Conservation (phyloP, 805 yeast genomes). For the Wickerhamomyces bovis region DNA sequence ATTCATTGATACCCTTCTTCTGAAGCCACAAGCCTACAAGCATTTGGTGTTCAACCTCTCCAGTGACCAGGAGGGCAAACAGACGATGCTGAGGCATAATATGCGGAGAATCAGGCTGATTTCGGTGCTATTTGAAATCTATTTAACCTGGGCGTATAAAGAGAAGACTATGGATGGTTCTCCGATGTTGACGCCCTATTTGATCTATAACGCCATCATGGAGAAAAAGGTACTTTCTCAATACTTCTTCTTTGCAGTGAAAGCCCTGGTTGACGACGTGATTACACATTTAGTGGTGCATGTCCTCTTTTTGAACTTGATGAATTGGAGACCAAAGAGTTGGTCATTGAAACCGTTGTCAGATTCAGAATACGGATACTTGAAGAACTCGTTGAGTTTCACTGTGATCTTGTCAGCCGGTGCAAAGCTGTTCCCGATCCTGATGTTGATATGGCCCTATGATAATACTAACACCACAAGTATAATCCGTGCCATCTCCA, state of each 20-base stretch:
- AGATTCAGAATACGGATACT: slow-evolving; percentile 12
- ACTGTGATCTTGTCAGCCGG: slow-evolving; percentile 73
- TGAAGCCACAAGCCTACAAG: slow-evolving; percentile 83
- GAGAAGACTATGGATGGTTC: slow-evolving; percentile 45
- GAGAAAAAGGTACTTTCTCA: slow-evolving; percentile 37
- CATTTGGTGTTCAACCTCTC: slow-evolving; percentile 78
- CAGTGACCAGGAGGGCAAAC: slow-evolving; percentile 9
- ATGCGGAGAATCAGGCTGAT: slow-evolving; percentile 51
- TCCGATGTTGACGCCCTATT: slow-evolving; percentile 11
- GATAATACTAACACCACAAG: slow-evolving; percentile 66
- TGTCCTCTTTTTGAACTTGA: slow-evolving; percentile 18
- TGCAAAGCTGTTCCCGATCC: slow-evolving; percentile 79
- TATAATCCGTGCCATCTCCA: slow-evolving; percentile 54
- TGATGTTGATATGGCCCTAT: slow-evolving; percentile 96
- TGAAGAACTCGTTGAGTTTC: slow-evolving; percentile 45
- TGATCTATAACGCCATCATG: slow-evolving; percentile 29
- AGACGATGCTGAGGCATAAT: background rate
- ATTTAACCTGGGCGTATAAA: slow-evolving; percentile 85
- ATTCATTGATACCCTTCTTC: slow-evolving; percentile 73
- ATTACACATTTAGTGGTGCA: slow-evolving; percentile 35
- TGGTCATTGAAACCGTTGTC: slow-evolving; percentile 8
- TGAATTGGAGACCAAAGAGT: slow-evolving; percentile 25
- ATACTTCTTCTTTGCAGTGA: slow-evolving; percentile 49
- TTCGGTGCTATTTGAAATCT: slow-evolving; percentile 77
- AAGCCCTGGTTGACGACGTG: slow-evolving; percentile 42